phyloP scores from a whole-genome alignment of 2,329 filamentous ascomycete species.

The Nemania sp. region DNA sequence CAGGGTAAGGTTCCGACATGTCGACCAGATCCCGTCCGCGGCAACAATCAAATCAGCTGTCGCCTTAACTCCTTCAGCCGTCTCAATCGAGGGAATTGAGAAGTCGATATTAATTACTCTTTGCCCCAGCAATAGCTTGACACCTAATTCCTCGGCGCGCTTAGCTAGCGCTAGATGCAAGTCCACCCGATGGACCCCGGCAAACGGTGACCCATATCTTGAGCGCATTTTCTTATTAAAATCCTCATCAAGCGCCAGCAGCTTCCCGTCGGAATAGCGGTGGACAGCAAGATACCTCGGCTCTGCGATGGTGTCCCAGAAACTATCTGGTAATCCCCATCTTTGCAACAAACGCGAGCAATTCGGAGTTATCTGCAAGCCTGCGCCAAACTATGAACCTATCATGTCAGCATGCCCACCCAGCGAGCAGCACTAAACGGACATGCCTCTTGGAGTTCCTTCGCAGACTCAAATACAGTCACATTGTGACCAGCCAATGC shows the following conservation, averaged over 20 bases:
- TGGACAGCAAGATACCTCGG: conserved; percentile 64
- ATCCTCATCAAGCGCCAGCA: conserved; percentile 62
- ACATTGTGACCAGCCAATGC: conserved; percentile 55
- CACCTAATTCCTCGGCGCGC: conserved; percentile 65
- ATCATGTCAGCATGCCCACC: neutral
- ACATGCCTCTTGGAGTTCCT: conserved; percentile 55
- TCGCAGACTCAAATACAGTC: conserved; percentile 57
- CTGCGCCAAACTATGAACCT: conserved; percentile 60
- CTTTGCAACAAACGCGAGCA: conserved; percentile 61
- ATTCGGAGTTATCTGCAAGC: conserved; percentile 66
- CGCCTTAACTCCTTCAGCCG: conserved; percentile 53
- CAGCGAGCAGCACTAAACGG: neutral
- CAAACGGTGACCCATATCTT: conserved; percentile 68
- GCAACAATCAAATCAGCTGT: conserved; percentile 69
- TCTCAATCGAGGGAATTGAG: conserved; percentile 56
- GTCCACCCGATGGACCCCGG: conserved; percentile 72
- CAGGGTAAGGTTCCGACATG: conserved; percentile 63
- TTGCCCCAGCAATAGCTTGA: conserved; percentile 61
- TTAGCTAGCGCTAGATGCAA: conserved; percentile 66
- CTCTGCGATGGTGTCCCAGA: conserved; percentile 55
- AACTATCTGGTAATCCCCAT: conserved; percentile 61
- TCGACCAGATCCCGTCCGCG: conserved; percentile 74
- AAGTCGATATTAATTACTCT: conserved; percentile 63
- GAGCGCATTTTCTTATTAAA: conserved; percentile 65
- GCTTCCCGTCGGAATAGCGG: conserved; percentile 61